phyloP scores from a whole-genome alignment of 768 basidiomycete species.

The Ramaria rubella region DNA sequence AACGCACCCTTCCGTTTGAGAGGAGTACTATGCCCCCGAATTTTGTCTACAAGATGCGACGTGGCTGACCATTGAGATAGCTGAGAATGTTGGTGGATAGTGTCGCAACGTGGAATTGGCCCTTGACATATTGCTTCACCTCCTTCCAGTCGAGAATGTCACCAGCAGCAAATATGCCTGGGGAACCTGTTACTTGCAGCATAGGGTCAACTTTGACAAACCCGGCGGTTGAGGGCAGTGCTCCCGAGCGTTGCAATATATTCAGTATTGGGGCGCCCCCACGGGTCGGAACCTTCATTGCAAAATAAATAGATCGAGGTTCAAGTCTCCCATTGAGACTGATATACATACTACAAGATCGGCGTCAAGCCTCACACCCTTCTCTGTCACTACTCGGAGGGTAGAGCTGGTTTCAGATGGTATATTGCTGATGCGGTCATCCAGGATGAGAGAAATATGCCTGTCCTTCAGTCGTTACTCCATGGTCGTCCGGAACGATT shows the following conservation, averaged over 20 bases:
- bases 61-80: conserved; percentile 33
- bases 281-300: conserved; percentile 12
- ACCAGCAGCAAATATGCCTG: conserved; percentile 16
- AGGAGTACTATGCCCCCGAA: conserved; percentile 48
- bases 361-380: conserved; percentile 11
- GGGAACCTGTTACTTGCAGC: conserved; percentile 15
- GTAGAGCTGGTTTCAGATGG: background rate
- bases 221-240: conserved; percentile 8
- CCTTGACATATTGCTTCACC: conserved; percentile 19
- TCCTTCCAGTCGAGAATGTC: too few species aligned
- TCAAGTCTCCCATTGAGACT: too few species aligned
- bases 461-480: conserved; percentile 1
- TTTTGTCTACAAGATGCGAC: conserved; percentile 39
- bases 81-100: conserved; percentile 44
- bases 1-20: conserved; percentile 44
- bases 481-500: conserved; percentile 11
- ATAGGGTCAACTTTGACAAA: conserved; percentile 16
- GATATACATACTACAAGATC: conserved; percentile 15
- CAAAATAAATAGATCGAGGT: too few species aligned
- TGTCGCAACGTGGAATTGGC: conserved; percentile 23
- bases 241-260: conserved; percentile 11
- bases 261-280: conserved; percentile 17
- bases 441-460: conserved; percentile 42
- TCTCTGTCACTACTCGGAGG: conserved; percentile 11
- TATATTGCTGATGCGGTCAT: conserved; percentile 25